Evolutionary conservation across 2,329 filamentous ascomycete species (phyloP).

Genomic region (Colletotrichum sp.): DNA sequence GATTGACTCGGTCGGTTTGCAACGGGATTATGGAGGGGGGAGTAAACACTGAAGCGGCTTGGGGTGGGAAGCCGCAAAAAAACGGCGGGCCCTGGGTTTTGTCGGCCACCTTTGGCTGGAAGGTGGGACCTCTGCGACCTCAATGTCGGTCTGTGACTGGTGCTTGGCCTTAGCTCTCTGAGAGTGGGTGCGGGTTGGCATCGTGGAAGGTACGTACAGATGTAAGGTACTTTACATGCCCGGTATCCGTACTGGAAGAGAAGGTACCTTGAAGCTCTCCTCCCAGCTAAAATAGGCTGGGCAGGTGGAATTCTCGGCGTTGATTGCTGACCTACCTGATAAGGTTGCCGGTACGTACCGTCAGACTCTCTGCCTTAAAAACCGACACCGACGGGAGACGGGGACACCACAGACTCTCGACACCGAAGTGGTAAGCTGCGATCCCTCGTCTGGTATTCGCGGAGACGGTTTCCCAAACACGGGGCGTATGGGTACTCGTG

Average conservation of each 20-base stretch:
- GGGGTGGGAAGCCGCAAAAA: conserved; percentile 16
- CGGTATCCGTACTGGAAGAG: neutral
- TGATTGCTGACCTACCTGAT: neutral
- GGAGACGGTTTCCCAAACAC: conserved; percentile 2
- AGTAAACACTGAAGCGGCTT: neutral
- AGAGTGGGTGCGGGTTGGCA: neutral
- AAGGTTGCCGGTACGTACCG: neutral
- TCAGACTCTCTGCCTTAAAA: neutral
- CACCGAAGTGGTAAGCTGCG: neutral
- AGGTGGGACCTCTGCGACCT: neutral
- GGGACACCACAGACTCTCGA: neutral
- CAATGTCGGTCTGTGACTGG: neutral
- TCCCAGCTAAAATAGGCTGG: neutral
- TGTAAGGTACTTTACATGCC: neutral
- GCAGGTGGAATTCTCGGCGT: neutral
- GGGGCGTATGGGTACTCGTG: conserved; percentile 3
- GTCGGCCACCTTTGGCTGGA: neutral
- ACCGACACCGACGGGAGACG: neutral
- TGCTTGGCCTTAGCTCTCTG: neutral
- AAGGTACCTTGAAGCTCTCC: neutral
- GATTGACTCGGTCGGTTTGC: conserved; percentile 32
- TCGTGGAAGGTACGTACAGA: neutral
- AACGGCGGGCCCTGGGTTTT: conserved; percentile 17
- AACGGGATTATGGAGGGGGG: conserved; percentile 30
- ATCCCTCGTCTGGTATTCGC: neutral